Percentiles rank a stretch among this genome's conserved stretches.
Conservation (phyloP, 2,329 filamentous ascomycete genomes). For the Decorospora gaudefroyi region DNA sequence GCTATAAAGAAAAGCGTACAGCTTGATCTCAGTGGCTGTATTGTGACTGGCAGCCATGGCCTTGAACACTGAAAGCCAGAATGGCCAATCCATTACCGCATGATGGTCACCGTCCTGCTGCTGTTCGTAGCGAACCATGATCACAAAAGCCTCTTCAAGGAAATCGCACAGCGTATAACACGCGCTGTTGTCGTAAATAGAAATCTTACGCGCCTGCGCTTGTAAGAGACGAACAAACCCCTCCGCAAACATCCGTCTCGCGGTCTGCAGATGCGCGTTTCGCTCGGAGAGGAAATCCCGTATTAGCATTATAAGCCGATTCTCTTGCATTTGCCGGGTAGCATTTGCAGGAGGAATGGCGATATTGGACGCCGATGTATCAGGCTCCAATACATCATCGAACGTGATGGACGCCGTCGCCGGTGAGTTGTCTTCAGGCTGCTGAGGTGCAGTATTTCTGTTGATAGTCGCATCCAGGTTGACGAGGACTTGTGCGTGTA, state of each 20-base stretch:
- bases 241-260: slow-evolving; percentile 73
- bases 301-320: slow-evolving; percentile 78
- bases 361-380: slow-evolving; percentile 67
- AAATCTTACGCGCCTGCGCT: slow-evolving; percentile 73
- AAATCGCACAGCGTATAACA: slow-evolving; percentile 93
- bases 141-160: slow-evolving; percentile 76
- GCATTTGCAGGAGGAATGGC: slow-evolving; percentile 70
- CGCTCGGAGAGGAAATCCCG: slow-evolving; percentile 75
- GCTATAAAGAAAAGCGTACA: slow-evolving; percentile 79
- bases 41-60: slow-evolving; percentile 82
- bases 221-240: slow-evolving; percentile 75
- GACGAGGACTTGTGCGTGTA: slow-evolving; percentile 80
- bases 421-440: slow-evolving; percentile 36
- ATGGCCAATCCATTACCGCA: slow-evolving; percentile 71
- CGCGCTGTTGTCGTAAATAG: slow-evolving; percentile 78
- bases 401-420: slow-evolving; percentile 62
- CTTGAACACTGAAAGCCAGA: slow-evolving; percentile 82
- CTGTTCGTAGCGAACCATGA: slow-evolving; percentile 65
- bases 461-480: slow-evolving; percentile 84
- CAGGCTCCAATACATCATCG: slow-evolving; percentile 67
- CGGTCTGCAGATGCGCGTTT: slow-evolving; percentile 57
- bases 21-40: slow-evolving; percentile 84
- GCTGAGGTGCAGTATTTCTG: slow-evolving; percentile 60
- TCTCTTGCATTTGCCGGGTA: slow-evolving; percentile 83
- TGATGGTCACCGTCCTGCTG: slow-evolving; percentile 50